Evolutionary conservation across 768 basidiomycete species (phyloP).

Genomic region (Coprinellus micaceus): DNA sequence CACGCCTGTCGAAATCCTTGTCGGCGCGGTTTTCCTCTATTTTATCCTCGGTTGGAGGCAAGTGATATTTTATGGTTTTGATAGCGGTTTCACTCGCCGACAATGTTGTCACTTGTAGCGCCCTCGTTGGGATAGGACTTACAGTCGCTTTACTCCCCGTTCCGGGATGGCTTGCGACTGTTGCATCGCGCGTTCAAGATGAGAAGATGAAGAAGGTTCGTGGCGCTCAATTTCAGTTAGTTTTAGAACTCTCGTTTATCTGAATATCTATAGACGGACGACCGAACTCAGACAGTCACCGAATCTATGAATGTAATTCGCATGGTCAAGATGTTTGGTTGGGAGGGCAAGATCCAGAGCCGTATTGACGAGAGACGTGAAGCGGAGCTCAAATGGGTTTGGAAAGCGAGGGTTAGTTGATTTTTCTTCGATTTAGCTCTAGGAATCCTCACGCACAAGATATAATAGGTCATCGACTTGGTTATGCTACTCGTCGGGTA

Average conservation of each 20-base stretch:
- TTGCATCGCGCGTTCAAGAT: constrained; percentile 45
- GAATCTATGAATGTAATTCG: constrained; percentile 61
- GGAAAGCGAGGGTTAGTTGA: constrained; percentile 36
- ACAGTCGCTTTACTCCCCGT: constrained; percentile 10
- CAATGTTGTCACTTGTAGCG: background rate
- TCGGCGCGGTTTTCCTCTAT: constrained; percentile 44
- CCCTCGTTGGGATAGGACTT: constrained; percentile 4
- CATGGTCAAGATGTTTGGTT: constrained; percentile 73
- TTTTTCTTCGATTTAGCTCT: background rate
- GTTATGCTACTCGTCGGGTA: constrained; percentile 47
- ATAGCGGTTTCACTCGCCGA: background rate
- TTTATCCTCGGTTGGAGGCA: constrained; percentile 45
- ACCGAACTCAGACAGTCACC: constrained; percentile 57
- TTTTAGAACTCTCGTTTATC: constrained; percentile 24
- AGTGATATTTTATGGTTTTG: background rate
- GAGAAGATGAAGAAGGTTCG: constrained; percentile 56
- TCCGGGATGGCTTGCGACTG: constrained; percentile 30
- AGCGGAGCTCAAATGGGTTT: constrained; percentile 56
- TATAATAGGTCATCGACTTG: constrained; percentile 31
- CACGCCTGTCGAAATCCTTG: constrained; percentile 39
- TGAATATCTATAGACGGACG: constrained; percentile 49
- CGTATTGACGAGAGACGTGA: constrained; percentile 56
- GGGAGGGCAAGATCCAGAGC: constrained; percentile 57
- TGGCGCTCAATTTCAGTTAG: constrained; percentile 42
- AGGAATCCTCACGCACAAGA: too few relatives aligned